A percentile compares a stretch with the other conserved stretches of the same genome.
These are phyloP conservation scores for Arabidopsis arenosa DNA, from an alignment of 345 rosid species.

Conservation along the genomic window DNA sequence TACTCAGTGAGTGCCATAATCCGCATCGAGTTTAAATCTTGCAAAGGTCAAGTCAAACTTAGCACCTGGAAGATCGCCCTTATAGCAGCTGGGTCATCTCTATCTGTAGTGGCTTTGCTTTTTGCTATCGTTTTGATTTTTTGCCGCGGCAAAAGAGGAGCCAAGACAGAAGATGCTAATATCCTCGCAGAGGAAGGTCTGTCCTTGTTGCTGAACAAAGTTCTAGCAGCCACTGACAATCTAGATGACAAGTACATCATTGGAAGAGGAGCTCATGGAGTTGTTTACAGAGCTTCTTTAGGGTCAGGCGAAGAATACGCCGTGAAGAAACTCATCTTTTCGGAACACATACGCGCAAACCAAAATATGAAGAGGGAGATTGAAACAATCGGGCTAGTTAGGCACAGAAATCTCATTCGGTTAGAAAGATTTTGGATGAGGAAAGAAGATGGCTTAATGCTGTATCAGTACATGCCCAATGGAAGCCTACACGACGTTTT, in stretches of 20 bases:
- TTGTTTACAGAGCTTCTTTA: conserved; percentile 68
- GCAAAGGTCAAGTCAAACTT: conserved; percentile 52
- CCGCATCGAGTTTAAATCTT: conserved; percentile 48
- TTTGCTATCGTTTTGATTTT: conserved; percentile 45
- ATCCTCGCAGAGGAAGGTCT: conserved; percentile 50
- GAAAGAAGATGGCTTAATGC: conserved; percentile 67
- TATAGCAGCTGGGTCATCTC: conserved; percentile 53
- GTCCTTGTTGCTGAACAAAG: conserved; percentile 58
- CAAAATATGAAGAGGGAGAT: conserved; percentile 70
- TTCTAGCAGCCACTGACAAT: conserved; percentile 61
- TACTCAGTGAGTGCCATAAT: conserved; percentile 42
- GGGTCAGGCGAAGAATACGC: conserved; percentile 58
- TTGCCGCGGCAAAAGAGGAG: conserved; percentile 38
- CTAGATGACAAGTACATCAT: conserved; percentile 43
- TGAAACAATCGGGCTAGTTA: conserved; percentile 61
- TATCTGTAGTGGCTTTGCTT: conserved; percentile 33
- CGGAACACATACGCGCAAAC: conserved; percentile 49
- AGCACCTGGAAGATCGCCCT: conserved; percentile 44
- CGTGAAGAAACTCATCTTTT: conserved; percentile 61
- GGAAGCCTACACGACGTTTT: conserved; percentile 75
- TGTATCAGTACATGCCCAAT: conserved; percentile 75
- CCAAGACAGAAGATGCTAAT: conserved; percentile 47
- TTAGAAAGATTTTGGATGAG: conserved; percentile 78
- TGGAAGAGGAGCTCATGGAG: conserved; percentile 82
- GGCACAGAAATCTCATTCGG: conserved; percentile 75